Percentiles rank a stretch among this genome's conserved stretches.
phyloP scores from a whole-genome alignment of 1,284 basidiomycete species.

The Cerrena zonata region DNA sequence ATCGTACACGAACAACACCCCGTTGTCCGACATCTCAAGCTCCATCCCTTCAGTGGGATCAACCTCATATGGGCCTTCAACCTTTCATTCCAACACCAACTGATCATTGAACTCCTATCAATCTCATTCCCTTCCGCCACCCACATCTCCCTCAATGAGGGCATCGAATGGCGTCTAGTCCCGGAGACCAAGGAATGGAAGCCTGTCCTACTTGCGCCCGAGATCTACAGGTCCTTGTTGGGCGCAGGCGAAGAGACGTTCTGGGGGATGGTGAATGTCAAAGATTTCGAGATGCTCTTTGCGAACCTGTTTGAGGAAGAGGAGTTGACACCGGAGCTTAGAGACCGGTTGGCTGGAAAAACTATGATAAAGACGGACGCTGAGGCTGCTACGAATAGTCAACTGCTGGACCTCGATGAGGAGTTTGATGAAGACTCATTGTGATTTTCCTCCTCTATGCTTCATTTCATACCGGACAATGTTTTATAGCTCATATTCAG shows the following conservation, averaged over 20 bases:
- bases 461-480: no score
- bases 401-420: no score
- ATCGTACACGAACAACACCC: background rate
- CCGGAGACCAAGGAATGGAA: slow-evolving; percentile 7
- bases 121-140: slow-evolving; percentile 8
- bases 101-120: slow-evolving; percentile 6
- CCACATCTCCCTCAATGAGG: slow-evolving; percentile 8
- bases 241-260: background rate
- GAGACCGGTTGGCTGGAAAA: background rate
- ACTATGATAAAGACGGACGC: no score
- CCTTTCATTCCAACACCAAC: slow-evolving; percentile 9
- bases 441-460: no score
- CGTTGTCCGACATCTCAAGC: slow-evolving; percentile 2
- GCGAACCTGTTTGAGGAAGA: slow-evolving; percentile 6
- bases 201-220: slow-evolving; percentile 7
- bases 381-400: no score
- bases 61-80: slow-evolving; percentile 8
- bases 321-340: slow-evolving; percentile 1
- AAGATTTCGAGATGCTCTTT: slow-evolving; percentile 9
- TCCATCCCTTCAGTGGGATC: slow-evolving; percentile 6
- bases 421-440: no score
- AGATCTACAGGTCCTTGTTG: slow-evolving; percentile 8
- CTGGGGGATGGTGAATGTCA: slow-evolving; percentile 6
- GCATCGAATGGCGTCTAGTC: slow-evolving; percentile 9
- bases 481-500: no score